Percentiles rank a stretch among this genome's conserved stretches.
Conservation (phyloP, 345 rosid species). For the Eucalyptus shirleyi region DNA sequence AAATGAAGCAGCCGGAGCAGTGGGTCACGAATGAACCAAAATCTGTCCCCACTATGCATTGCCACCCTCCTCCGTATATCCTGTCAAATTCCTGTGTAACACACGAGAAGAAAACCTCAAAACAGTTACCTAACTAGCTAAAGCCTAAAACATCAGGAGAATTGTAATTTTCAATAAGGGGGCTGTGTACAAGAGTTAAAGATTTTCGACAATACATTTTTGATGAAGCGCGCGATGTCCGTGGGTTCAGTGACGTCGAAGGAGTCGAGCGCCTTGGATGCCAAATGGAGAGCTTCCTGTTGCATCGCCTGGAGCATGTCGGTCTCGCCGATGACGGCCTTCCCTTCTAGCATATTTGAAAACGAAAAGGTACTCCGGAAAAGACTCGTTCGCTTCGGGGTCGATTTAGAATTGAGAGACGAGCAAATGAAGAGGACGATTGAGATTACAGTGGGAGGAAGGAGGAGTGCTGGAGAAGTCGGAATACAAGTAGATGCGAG, state of each 20-base stretch:
- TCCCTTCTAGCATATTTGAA: slow-evolving; percentile 64
- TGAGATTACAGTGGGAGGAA: neutral
- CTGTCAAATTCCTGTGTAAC: slow-evolving; percentile 37
- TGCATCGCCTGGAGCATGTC: slow-evolving; percentile 83
- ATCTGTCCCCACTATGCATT: slow-evolving; percentile 60
- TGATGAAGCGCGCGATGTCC: slow-evolving; percentile 64
- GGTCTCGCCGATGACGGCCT: slow-evolving; percentile 66
- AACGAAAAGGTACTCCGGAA: neutral
- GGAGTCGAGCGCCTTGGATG: slow-evolving; percentile 70
- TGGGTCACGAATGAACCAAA: slow-evolving; percentile 66
- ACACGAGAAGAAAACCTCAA: neutral
- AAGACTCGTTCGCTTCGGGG: neutral
- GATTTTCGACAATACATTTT: slow-evolving; percentile 25
- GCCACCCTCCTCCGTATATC: slow-evolving; percentile 45
- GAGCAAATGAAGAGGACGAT: neutral
- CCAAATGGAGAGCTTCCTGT: slow-evolving; percentile 52
- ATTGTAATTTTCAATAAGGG: neutral
- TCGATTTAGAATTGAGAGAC: neutral
- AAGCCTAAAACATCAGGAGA: neutral
- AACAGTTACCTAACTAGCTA: neutral
- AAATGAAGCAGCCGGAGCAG: slow-evolving; percentile 41
- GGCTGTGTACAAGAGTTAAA: neutral
- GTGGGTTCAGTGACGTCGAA: slow-evolving; percentile 67
- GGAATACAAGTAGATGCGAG: neutral
- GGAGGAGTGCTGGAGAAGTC: neutral